Conservation (phyloP, 2,329 filamentous ascomycete species). For the Knufia petricola region DNA sequence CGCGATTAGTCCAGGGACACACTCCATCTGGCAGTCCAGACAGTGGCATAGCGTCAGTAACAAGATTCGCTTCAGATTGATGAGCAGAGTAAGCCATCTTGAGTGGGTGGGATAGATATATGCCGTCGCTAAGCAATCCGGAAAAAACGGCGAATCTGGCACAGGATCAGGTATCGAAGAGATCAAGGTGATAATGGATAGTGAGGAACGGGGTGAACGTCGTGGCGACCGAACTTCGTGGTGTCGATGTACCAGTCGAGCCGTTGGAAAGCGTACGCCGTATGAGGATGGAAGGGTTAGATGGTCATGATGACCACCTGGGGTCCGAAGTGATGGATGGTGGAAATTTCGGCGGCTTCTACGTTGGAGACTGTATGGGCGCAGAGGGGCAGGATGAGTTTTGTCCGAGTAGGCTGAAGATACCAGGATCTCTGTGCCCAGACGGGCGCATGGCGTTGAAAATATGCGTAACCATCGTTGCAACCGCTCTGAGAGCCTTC, state of each 20-base stretch:
- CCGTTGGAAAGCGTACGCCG: constrained; percentile 9
- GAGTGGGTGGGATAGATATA: constrained; percentile 84
- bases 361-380: constrained; percentile 17
- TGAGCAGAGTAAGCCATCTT: constrained; percentile 84
- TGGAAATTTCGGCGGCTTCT: constrained; percentile 13
- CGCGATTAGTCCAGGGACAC: constrained; percentile 76
- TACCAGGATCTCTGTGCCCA: constrained; percentile 81
- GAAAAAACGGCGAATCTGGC: constrained; percentile 59
- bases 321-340: constrained; percentile 7
- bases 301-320: not conserved
- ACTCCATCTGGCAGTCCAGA: constrained; percentile 73
- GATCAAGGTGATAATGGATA: constrained; percentile 26
- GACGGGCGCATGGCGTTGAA: constrained; percentile 92
- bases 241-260: constrained; percentile 16
- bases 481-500: constrained; percentile 60
- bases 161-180: not conserved
- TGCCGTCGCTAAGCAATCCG: constrained; percentile 82
- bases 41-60: constrained; percentile 86
- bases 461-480: constrained; percentile 82
- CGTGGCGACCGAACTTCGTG: constrained; percentile 14
- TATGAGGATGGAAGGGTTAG: not conserved
- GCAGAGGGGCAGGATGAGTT: constrained; percentile 34
- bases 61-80: constrained; percentile 73
- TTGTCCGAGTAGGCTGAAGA: constrained; percentile 75
- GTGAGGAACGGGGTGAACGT: constrained; percentile 1